Conservation (phyloP, 73 alveolate genomes). For the Paramecium tetraurelia region DNA sequence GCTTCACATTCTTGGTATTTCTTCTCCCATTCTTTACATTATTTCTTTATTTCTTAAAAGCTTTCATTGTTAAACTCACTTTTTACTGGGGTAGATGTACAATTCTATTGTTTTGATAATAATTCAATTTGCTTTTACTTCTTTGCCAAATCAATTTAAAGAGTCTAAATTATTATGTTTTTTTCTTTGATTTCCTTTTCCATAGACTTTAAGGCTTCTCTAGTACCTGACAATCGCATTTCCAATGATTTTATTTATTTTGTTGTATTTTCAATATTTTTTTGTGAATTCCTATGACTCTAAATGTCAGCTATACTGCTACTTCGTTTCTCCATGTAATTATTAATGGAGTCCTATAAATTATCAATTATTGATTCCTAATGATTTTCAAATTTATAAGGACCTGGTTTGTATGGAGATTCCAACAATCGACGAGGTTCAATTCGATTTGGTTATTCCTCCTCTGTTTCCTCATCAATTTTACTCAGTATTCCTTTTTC, state of each 20-base stretch:
- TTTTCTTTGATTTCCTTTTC: slow-evolving; percentile 38
- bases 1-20: neutral
- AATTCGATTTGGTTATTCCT: neutral
- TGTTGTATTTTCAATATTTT: neutral
- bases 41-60: slow-evolving; percentile 22
- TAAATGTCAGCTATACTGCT: neutral
- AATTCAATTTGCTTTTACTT: slow-evolving; percentile 12
- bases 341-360: neutral
- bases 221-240: slow-evolving; percentile 38
- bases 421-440: neutral
- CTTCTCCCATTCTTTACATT: slow-evolving; percentile 29
- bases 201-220: slow-evolving; percentile 23
- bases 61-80: neutral
- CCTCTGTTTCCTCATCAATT: slow-evolving; percentile 14
- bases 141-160: neutral
- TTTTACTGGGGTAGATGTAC: neutral
- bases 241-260: slow-evolving; percentile 22
- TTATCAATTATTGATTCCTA: neutral
- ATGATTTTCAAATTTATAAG: neutral
- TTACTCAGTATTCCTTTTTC: neutral
- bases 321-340: slow-evolving; percentile 13
- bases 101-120: neutral
- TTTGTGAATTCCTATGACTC: slow-evolving; percentile 6
- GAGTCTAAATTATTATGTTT: neutral
- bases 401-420: slow-evolving; percentile 16